These are phyloP conservation scores for Rhododendron simsii DNA, from an alignment of 148 eudicot species.

Conservation along the genomic window DNA sequence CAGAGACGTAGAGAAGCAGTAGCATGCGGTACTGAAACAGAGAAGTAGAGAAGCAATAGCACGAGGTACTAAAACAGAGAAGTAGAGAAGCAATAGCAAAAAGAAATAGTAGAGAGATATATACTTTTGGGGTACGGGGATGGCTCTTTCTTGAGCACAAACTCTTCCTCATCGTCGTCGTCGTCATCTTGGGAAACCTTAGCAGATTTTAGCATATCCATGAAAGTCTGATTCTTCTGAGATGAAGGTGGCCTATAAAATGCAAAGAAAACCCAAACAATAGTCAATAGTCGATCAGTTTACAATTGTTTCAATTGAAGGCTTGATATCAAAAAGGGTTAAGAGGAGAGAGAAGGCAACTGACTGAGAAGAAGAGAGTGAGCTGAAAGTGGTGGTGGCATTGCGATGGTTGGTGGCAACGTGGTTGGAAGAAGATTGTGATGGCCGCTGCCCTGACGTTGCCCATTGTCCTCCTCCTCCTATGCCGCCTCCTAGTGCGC, in stretches of 20 bases:
- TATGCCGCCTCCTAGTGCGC: background rate
- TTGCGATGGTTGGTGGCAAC: slow-evolving; percentile 26
- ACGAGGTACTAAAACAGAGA: background rate
- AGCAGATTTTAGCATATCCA: slow-evolving; percentile 76
- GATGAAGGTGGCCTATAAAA: slow-evolving; percentile 47
- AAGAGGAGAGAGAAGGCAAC: slow-evolving; percentile 19
- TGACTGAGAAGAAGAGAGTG: slow-evolving; percentile 78
- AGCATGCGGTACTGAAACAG: background rate
- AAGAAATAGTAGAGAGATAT: background rate
- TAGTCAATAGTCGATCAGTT: background rate
- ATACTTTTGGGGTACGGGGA: slow-evolving; percentile 43
- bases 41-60: background rate
- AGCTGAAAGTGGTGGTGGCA: slow-evolving; percentile 45
- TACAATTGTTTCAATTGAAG: background rate
- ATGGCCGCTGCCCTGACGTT: slow-evolving; percentile 58
- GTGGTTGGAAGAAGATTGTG: slow-evolving; percentile 65
- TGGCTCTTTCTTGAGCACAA: slow-evolving; percentile 59
- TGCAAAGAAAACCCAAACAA: background rate
- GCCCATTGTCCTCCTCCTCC: slow-evolving; percentile 55
- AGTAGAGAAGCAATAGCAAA: background rate
- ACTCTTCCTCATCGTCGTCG: slow-evolving; percentile 71
- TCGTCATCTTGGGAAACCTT: slow-evolving; percentile 61
- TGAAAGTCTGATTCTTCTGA: slow-evolving; percentile 65
- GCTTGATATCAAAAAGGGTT: background rate
- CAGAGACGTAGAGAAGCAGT: background rate